Evolutionary conservation across 306 rosid genomes (phyloP), one percentile per base, ranked within the genome.

Genomic region (Astragalus membranaceus): DNA sequence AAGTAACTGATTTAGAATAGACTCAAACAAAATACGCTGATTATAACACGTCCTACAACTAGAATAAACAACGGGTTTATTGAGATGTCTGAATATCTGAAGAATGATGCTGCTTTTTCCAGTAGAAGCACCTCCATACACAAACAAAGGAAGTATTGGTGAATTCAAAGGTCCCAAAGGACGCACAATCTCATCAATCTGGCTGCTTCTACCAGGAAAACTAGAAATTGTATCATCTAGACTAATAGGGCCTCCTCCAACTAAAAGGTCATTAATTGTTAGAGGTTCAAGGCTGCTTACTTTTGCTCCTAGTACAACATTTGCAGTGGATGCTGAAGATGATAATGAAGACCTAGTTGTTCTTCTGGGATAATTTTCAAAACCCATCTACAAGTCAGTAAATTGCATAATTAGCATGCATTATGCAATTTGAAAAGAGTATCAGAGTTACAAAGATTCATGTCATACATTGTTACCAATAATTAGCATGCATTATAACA

Each of bases 91-190:
- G 68, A 90, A 88, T 53, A 84, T 68, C 77, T 84, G 89, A 47
- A 88, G 88, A 66, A 82, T 48, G 35, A 86, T 73, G 61, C 91
- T 91, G n/a, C 89, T 88, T 88, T 94, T 94, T 42, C 98, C 97
- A 0, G 92, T 73, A 69, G 95, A 90, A 62, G 83, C 10, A 32
- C 90, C 90, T 70, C 99, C 97, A 71, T 94, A 88, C 16, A 91
- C 67, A 78, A 90, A 87, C 49, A 91, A 72, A 70, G 99, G 99
- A 80, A 85, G 85, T 79, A 81, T 79, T 39, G 95, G 97, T 15
- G 90, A 84, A 83, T 88, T 88, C 81, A 81, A 56, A 8, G 92
- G 89, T 59, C 96, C 97, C 78, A 94, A 81, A 73, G 79, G 85
- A 56, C 44, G 84, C 49, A 83, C 73, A 55, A 94, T 70, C 82